Base-by-base conservation (phyloP, 2,329 filamentous ascomycete genomes). In the Tolypocladium ophioglossoides region DNA sequence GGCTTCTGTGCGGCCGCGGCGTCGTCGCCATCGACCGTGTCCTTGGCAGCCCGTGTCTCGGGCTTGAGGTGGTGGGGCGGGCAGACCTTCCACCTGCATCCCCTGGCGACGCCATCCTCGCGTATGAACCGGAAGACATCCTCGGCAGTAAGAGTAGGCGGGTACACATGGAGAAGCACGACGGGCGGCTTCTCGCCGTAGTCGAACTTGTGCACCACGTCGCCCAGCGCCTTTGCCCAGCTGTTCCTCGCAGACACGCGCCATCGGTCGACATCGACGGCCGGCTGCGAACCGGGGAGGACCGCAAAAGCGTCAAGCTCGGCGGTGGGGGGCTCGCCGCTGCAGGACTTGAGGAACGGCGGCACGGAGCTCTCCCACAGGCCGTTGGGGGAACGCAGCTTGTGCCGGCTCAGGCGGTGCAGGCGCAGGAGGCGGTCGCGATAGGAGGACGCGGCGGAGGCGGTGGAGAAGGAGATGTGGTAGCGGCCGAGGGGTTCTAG, bases 401-500 rank as follows among this genome's bases (percentile, higher is more conserved):
- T 67, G 49, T 64, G 57, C 16, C 62, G 64, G 51, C 64, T 59
- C 49, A 71, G 64, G 24, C 60, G 58, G 51, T 70, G 63, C 16
- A 72, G 62, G 40, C 67, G 69, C 22, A 65, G 57, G 54, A 72
- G 57, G 52, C 66, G 66, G 54, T 64, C 63, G 53, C 79, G 76
- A 67, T 88, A 91, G 41, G 79, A 74, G 9, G 72, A 66, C 0
- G 87, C 86, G 14, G 83, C 79, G n/a, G 74, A 70, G 20, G 72
- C 64, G 24, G 74, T 78, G 57, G 78, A 74, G 73, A 91, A 92
- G 53, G 88, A 74, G 54, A 92, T 71, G 68, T 80, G 84, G 71
- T 91, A 91, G 61, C 77, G 77, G 55, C 82, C 83, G 1, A 79
- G 68, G 4, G 83, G 79, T 55, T 82, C 79, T 51, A 89, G 76